Evolutionary conservation across 305 asterid genomes (phyloP).

Genomic region (Lippia alba): DNA sequence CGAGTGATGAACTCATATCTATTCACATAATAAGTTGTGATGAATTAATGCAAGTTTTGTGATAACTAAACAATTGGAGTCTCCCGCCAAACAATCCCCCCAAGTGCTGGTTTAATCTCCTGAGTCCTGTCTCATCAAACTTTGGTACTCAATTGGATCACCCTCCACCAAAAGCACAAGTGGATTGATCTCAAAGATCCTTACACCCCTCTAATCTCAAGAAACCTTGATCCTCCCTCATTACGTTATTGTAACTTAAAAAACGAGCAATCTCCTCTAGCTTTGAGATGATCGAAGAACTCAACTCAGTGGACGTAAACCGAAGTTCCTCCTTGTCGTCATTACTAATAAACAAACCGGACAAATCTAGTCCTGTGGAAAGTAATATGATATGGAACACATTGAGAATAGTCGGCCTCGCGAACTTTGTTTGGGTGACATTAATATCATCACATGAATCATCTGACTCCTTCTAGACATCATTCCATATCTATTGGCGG

Average conservation of each 20-base stretch:
- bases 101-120: conserved; percentile 52
- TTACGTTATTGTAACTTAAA: conserved; percentile 47
- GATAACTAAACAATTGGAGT: conserved; percentile 17
- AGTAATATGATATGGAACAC: conserved; percentile 62
- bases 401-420: conserved; percentile 37
- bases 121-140: conserved; percentile 53
- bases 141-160: conserved; percentile 51
- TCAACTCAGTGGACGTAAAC: conserved; percentile 55
- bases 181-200: conserved; percentile 51
- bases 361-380: conserved; percentile 67
- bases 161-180: conserved; percentile 68
- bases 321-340: conserved; percentile 65
- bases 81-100: conserved; percentile 66
- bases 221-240: conserved; percentile 50
- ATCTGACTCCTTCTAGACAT: conserved; percentile 16
- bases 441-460: conserved; percentile 24
- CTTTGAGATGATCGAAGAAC: conserved; percentile 46
- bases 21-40: too few species aligned
- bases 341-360: conserved; percentile 59
- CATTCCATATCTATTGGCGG: conserved; percentile 28
- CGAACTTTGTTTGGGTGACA: conserved; percentile 26
- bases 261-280: conserved; percentile 49
- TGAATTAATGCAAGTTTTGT: too few species aligned
- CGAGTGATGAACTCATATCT: too few species aligned
- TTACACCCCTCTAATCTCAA: conserved; percentile 48